Percentiles rank a stretch among this genome's conserved stretches.
Conservation (phyloP, 1,284 basidiomycete genomes). For the Neotropicomus parvogracilis region DNA sequence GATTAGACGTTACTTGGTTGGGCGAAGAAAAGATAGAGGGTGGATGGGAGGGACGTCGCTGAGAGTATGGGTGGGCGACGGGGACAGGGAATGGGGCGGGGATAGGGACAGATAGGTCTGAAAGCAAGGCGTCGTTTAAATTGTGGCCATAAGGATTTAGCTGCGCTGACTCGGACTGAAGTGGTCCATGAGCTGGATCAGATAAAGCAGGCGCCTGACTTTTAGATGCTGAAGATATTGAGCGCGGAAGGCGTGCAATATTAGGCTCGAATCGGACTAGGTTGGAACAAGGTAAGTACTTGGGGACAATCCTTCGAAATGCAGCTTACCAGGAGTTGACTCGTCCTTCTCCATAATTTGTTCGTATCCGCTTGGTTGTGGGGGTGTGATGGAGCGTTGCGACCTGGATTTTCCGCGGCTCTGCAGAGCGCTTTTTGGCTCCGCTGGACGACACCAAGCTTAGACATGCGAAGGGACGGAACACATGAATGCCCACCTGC, state of each 20-base stretch:
- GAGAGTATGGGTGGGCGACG: conserved; percentile 6
- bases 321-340: conserved; percentile 15
- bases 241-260: conserved; percentile 10
- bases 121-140: background rate
- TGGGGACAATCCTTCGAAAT: background rate
- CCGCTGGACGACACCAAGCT: conserved; percentile 10
- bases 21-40: conserved; percentile 16
- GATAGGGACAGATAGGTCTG: conserved; percentile 1
- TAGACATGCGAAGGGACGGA: conserved; percentile 3
- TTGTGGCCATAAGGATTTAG: background rate
- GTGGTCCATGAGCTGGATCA: conserved; percentile 8
- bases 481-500: conserved; percentile 22
- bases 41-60: conserved; percentile 20
- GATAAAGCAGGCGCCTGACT: conserved; percentile 7
- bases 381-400: conserved; percentile 1
- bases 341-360: background rate
- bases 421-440: conserved; percentile 9
- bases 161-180: conserved; percentile 7
- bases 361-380: conserved; percentile 5
- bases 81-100: background rate
- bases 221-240: conserved; percentile 8
- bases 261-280: conserved; percentile 12
- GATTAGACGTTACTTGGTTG: conserved; percentile 6
- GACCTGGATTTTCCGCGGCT: conserved; percentile 7
- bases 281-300: conserved; percentile 7